Base-by-base conservation (phyloP, 192 early-diverging fungal species). In the Geranomyces michiganensis region DNA sequence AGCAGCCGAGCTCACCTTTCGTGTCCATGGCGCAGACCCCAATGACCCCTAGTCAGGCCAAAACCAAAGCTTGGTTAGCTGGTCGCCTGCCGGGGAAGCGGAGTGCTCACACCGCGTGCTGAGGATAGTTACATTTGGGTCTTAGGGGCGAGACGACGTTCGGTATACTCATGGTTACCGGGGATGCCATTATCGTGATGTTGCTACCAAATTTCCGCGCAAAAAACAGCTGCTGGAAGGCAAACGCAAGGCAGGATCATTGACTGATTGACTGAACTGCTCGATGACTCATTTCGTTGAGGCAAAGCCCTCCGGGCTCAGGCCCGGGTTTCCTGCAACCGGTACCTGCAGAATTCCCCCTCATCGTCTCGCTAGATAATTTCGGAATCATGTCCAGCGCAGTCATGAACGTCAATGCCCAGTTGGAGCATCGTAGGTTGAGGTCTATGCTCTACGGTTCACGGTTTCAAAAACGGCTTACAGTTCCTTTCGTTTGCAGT, bases 1-100 rank as follows among this genome's bases (percentile, higher is more conserved):
- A 26, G 10, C 22, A 21, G 5, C n/a, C 21, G 9, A 1, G 41
- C 53, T 13, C 47, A 76, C 75, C 76, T 81, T 96, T 96, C 56
- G 82, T 91, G 75, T 96, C 94, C 92, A 94, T 92, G 7, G 94
- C 93, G 76, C 93, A 94, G 15, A 96, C 84, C 9, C 94, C 94
- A 73, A 96, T 85, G 43, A 74, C 60, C 56, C 56, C 73, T 74
- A 32, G 15, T 7, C 17, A 27, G 30, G 29, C 17, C 19, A 0
- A 7, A 62, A 62, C 60, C 4, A 26, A 53, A n/a, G n/a, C 7
- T 24, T 53, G 3, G 19, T 26, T 24, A 53, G 24, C 19, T 17
- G n/a, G 24, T 53, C n/a, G 51, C 51, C 19, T 6, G 51, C 24
- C n/a, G n/a, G n/a, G n/a, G 51, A n/a, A 53, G 19, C 7, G 17